Evolutionary conservation across 108 stramenopile genomes (phyloP).

Genomic region (Epithemia pelagica): DNA sequence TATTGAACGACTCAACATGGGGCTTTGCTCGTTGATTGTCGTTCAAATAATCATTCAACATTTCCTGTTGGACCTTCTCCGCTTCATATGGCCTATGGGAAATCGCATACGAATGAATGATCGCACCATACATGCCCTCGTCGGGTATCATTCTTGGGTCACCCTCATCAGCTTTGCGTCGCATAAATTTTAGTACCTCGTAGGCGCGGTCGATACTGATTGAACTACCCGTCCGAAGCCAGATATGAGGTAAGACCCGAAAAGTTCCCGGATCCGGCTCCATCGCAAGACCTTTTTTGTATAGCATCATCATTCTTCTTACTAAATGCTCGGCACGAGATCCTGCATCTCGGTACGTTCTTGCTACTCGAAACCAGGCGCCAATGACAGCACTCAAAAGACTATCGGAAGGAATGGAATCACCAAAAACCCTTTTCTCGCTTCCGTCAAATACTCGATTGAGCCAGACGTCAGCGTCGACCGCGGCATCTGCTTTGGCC

Average conservation of each 20-base stretch:
- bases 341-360: not conserved
- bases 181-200: not conserved
- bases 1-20: not conserved
- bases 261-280: not conserved
- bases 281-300: not conserved
- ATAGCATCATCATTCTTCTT: not conserved
- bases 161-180: not conserved
- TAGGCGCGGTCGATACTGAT: not conserved
- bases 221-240: not conserved
- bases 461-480: not conserved
- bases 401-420: not conserved
- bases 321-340: not conserved
- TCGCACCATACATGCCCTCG: not conserved
- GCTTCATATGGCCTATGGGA: not conserved
- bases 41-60: slow-evolving; percentile 5
- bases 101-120: not conserved
- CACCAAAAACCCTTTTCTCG: not conserved
- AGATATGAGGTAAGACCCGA: not conserved
- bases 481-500: not conserved
- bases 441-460: not conserved
- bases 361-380: not conserved
- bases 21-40: not conserved
- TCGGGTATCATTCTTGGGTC: not conserved
- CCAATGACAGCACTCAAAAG: not conserved
- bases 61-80: not conserved